phyloP scores from a whole-genome alignment of 805 yeast species.

The Debaryomyces hansenii region DNA sequence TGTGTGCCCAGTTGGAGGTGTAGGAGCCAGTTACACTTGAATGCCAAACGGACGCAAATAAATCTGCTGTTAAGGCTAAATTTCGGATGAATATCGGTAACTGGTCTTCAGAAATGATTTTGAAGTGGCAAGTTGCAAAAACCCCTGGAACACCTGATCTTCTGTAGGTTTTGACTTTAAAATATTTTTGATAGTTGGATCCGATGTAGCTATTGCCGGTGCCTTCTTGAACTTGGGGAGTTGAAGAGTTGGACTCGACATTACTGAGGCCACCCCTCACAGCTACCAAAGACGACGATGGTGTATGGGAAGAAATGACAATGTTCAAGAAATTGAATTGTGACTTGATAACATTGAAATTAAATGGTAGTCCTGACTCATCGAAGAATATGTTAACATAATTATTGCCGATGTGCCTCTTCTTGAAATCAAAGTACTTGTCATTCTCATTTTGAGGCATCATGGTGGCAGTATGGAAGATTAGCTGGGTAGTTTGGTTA shows the following conservation, averaged over 20 bases:
- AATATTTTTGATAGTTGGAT: slow-evolving; percentile 30
- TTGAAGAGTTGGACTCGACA: slow-evolving; percentile 1
- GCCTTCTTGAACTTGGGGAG: neutral
- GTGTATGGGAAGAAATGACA: slow-evolving; percentile 66
- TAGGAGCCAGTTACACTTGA: slow-evolving; percentile 38
- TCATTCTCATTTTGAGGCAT: slow-evolving; percentile 62
- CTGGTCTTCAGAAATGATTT: slow-evolving; percentile 60
- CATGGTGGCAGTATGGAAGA: slow-evolving; percentile 78
- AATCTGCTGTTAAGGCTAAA: slow-evolving; percentile 62
- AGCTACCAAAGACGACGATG: neutral
- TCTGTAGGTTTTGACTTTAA: slow-evolving; percentile 63
- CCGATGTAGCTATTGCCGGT: neutral
- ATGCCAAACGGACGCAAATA: slow-evolving; percentile 78
- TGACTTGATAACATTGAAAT: slow-evolving; percentile 67
- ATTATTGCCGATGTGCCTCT: slow-evolving; percentile 84
- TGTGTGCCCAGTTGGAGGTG: slow-evolving; percentile 65
- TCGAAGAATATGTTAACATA: slow-evolving; percentile 80
- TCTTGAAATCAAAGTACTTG: slow-evolving; percentile 52
- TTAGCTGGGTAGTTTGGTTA: slow-evolving; percentile 66
- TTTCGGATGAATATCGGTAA: slow-evolving; percentile 67
- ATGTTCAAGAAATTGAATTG: slow-evolving; percentile 84
- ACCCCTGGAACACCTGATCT: slow-evolving; percentile 73
- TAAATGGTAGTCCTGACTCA: slow-evolving; percentile 65
- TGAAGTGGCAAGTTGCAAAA: slow-evolving; percentile 74
- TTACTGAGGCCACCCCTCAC: neutral